A percentile compares a stretch with the other conserved stretches of the same genome.
Evolutionary conservation across 768 basidiomycete genomes (phyloP).

Genomic region (Cyclocybe aegerita): DNA sequence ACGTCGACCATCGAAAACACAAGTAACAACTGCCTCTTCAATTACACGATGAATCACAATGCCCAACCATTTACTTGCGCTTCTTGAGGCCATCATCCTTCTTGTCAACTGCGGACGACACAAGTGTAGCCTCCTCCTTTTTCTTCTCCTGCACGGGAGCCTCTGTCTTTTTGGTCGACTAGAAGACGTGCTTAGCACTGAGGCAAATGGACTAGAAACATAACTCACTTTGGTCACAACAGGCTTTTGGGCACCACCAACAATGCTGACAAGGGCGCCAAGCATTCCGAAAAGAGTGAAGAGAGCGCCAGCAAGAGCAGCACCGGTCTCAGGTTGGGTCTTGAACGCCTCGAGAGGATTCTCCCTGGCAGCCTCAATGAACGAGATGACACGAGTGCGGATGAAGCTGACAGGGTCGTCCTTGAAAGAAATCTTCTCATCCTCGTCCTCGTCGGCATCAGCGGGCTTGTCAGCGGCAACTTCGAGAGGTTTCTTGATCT

Average conservation of each 20-base stretch:
- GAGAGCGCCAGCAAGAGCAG: conserved; percentile 67
- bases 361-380: conserved; percentile 73
- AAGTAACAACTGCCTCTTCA: conserved; percentile 6
- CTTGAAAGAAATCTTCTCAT: conserved; percentile 51
- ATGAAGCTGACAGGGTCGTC: conserved; percentile 80
- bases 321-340: conserved; percentile 86
- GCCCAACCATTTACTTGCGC: conserved; percentile 40
- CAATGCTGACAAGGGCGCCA: conserved; percentile 73
- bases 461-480: conserved; percentile 57
- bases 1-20: conserved; percentile 13
- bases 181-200: conserved; percentile 1
- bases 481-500: conserved; percentile 86
- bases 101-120: conserved; percentile 74
- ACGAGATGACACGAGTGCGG: conserved; percentile 73
- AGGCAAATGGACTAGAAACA: not conserved
- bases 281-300: conserved; percentile 87
- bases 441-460: conserved; percentile 46
- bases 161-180: conserved; percentile 81
- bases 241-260: conserved; percentile 73
- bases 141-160: conserved; percentile 65
- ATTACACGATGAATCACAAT: conserved; percentile 13
- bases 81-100: conserved; percentile 77
- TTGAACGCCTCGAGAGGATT: conserved; percentile 85
- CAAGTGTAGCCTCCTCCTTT: conserved; percentile 62
- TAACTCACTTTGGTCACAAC: conserved; percentile 62